Base-by-base conservation (phyloP, 2,329 filamentous ascomycete genomes). In the Sclerotinia minor region DNA sequence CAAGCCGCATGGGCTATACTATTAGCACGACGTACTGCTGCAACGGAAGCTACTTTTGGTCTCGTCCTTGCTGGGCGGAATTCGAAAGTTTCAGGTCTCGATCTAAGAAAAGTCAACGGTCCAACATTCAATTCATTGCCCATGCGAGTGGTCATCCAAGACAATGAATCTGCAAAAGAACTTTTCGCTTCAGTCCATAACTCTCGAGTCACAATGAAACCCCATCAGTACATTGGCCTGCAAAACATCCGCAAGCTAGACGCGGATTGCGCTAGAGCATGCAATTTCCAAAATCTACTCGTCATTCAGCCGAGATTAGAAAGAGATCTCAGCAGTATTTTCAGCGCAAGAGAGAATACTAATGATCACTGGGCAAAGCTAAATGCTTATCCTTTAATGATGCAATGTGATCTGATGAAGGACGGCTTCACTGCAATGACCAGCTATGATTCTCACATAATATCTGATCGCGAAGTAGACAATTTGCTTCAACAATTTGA, bases 31-130 rank as follows among this genome's bases (percentile, higher is more conserved):
- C 81, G 80, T 66, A 76, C 80, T 50, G 76, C 75, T 2, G 74
- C 77, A 13, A 67, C 77, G 13, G 80, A 82, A 69, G 77, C 81
- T 35, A 73, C 80, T 7, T 82, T 82, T 68, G 81, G 81, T 3
- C 78, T 79, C 70, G 81, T 79, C 0, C 73, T 81, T 11, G 79
- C 79, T 6, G 81, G 80, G n/a, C 78, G 80, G 35, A 79, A 79
- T 2, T 76, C 78, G 38, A 72, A 79, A 2, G 53, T 82, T 3
- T 66, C 73, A 11, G 79, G 77, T 9, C 77, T 81, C 35, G 78
- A 80, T 67, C 71, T 77, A 21, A 65, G 21, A 24, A 55, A n/a
- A 45, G 80, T 82, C 49, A 77, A 79, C 68, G 81, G 80, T 1
- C 80, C 81, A 11, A 67, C 63, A 0, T 78, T 80, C 64, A 79